These are phyloP conservation scores for Plasmodium berghei DNA, from an alignment of 169 alveolate species.

Conservation along the genomic window DNA sequence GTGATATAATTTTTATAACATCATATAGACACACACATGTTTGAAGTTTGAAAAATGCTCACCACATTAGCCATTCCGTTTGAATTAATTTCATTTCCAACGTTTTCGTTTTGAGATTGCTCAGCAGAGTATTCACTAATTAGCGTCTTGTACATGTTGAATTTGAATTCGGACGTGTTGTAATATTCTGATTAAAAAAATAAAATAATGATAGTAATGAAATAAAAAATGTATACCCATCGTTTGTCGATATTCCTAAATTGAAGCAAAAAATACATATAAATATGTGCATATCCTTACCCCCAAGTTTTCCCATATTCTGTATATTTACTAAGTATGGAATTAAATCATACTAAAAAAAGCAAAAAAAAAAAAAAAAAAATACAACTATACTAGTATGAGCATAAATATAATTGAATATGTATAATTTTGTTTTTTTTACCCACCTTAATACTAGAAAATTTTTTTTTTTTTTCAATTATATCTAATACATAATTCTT, in stretches of 20 bases:
- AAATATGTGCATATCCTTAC: slow-evolving; percentile 7
- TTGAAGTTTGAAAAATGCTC: not conserved
- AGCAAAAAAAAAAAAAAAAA: not conserved
- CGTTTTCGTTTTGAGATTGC: not conserved
- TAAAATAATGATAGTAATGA: not conserved
- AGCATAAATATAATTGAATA: not conserved
- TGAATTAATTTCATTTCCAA: not conserved
- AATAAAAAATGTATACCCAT: not conserved
- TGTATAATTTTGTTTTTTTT: not conserved
- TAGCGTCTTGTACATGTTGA: slow-evolving; percentile 50
- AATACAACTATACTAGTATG: not conserved
- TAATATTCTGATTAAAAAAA: slow-evolving; percentile 13
- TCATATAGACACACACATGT: not conserved
- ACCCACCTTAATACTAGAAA: slow-evolving; percentile 52
- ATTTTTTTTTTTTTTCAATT: slow-evolving; percentile 31
- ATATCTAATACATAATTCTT: slow-evolving; percentile 54
- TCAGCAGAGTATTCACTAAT: slow-evolving; percentile 41
- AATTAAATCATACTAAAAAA: slow-evolving; percentile 46
- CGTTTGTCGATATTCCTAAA: too few species aligned
- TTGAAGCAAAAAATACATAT: not conserved
- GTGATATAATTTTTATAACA: not conserved
- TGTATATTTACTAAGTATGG: slow-evolving; percentile 66
- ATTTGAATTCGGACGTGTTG: slow-evolving; percentile 30
- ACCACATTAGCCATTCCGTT: slow-evolving; percentile 1
- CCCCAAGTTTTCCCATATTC: slow-evolving; percentile 33